Percentiles rank a stretch among this genome's conserved stretches.
These are phyloP conservation scores for Aspergillus hancockii DNA, from an alignment of 495 filamentous ascomycete species.

Conservation along the genomic window DNA sequence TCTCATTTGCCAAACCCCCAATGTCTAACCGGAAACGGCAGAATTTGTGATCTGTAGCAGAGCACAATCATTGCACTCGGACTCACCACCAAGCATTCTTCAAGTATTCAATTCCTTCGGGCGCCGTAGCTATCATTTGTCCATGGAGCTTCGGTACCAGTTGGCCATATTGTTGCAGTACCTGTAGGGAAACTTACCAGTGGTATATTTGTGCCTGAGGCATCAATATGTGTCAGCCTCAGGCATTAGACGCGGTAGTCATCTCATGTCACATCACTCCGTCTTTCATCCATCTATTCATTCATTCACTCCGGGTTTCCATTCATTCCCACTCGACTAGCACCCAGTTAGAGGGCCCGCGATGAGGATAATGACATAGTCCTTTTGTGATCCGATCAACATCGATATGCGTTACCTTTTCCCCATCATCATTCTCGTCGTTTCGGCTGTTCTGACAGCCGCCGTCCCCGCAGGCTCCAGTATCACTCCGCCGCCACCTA, in stretches of 20 bases:
- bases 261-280: not conserved
- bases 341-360: not conserved
- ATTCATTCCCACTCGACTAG: not conserved
- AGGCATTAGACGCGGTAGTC: not conserved
- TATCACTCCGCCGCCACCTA: slow-evolving; percentile 39
- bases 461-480: slow-evolving; percentile 48
- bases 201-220: not conserved
- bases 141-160: too few relatives aligned
- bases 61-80: not conserved
- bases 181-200: not conserved
- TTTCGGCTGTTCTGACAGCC: slow-evolving; percentile 26
- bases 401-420: slow-evolving; percentile 21
- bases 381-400: not conserved
- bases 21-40: not conserved
- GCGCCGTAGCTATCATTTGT: too few relatives aligned
- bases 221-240: not conserved
- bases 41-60: not conserved
- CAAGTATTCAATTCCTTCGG: too few relatives aligned
- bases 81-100: not conserved
- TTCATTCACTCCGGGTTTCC: not conserved
- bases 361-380: slow-evolving; percentile 11
- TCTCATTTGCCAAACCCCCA: not conserved
- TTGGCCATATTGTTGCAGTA: too few relatives aligned
- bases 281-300: not conserved
- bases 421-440: slow-evolving; percentile 26